Evolutionary conservation across 1,139 yeast genomes (phyloP), one percentile per base, ranked within the genome.

Genomic region (Pichia sp.): DNA sequence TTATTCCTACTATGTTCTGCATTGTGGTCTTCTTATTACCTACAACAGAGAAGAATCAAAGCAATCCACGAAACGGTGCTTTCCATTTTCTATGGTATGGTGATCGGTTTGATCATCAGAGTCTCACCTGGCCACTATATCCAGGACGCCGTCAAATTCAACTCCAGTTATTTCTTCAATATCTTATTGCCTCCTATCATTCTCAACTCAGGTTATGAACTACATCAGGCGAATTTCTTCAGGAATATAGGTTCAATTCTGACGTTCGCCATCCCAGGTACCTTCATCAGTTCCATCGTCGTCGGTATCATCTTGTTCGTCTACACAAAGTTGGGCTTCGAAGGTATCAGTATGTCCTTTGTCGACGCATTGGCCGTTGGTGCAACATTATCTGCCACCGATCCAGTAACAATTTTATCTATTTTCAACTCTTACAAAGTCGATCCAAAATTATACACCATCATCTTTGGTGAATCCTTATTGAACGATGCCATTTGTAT

Each of bases 331-430:
- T 67, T 93, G 55, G 99, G 99, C 0, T 67, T 94, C 39, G 99
- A 94, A 65, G 88, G 93, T 28, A 80, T 93, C 44, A 72, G 83
- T 53, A 80, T 94, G 50, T 93, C 96, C 47, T 90, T 93, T 68
- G 96, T 93, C 22, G 98, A 93, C 65, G 97, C 99, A 0, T 75
- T 94, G 51, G 93, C 96, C 0, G 96, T 94, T 11, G 99, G 99
- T 12, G 99, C 99, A 3, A 91, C 99, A 0, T 75, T 94, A 42
- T 88, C 96, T 0, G 99, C 99, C 20, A 94, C 99, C 0, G 99
- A 94, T 65, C 99, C 99, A 0, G 98, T 94, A 32, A 94, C 99
- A 1, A 93, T 94, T 61, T 71, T 94, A 58, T 90, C 98, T 14
- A 94, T 94, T 52, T 94, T 94, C 74, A 93, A 93, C 62, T 95